These are phyloP conservation scores for Starmerella bombicola DNA, from an alignment of 805 yeast species.

Conservation along the genomic window DNA sequence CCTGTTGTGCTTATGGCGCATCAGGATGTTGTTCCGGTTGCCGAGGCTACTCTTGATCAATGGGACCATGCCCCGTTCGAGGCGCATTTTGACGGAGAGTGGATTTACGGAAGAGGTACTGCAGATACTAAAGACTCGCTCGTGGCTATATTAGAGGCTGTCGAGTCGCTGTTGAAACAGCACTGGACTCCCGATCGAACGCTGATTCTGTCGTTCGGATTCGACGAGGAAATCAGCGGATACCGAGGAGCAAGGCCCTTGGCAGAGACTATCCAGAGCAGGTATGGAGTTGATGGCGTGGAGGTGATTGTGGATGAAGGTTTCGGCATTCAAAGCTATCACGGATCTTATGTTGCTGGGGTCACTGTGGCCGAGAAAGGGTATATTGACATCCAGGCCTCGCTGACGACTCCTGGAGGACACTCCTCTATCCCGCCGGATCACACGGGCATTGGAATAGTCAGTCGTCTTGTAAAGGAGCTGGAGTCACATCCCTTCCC, in stretches of 20 bases:
- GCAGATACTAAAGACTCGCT: slow-evolving; percentile 64
- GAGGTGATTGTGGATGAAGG: slow-evolving; percentile 69
- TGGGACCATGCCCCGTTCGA: slow-evolving; percentile 62
- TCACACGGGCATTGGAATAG: slow-evolving; percentile 68
- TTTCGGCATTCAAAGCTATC: slow-evolving; percentile 31
- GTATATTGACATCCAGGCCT: slow-evolving; percentile 38
- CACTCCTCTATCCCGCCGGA: slow-evolving; percentile 71
- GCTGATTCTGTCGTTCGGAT: slow-evolving; percentile 55
- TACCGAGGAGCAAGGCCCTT: slow-evolving; percentile 46
- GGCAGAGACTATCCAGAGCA: slow-evolving; percentile 36
- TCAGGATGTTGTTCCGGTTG: slow-evolving; percentile 73
- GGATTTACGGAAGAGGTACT: slow-evolving; percentile 66
- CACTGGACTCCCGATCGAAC: slow-evolving; percentile 51
- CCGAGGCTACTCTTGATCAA: slow-evolving; percentile 37
- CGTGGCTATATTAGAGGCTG: slow-evolving; percentile 53
- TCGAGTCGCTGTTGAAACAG: slow-evolving; percentile 41
- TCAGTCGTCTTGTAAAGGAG: slow-evolving; percentile 43
- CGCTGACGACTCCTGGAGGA: slow-evolving; percentile 57
- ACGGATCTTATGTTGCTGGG: slow-evolving; percentile 41
- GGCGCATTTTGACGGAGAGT: slow-evolving; percentile 55
- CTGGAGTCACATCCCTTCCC: slow-evolving; percentile 49
- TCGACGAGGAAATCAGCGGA: slow-evolving; percentile 71
- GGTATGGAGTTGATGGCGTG: slow-evolving; percentile 50
- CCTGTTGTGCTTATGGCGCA: slow-evolving; percentile 69
- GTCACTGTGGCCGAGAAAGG: slow-evolving; percentile 57